Conservation (phyloP, 2,329 filamentous ascomycete genomes). For the Ceratocystis huliohia region DNA sequence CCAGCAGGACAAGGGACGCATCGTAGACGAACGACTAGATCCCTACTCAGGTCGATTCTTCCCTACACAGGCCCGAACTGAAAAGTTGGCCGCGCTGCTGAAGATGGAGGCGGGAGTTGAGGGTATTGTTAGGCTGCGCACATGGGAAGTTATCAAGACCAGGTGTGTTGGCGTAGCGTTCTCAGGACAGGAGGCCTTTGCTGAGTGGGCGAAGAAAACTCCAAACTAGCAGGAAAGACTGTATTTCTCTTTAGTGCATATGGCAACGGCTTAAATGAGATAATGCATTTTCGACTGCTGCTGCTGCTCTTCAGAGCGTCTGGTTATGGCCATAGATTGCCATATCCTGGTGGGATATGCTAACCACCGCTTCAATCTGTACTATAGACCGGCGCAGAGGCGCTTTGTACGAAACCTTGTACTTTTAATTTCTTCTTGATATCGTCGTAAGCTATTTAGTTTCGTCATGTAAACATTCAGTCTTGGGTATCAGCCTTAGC, state of each 20-base stretch:
- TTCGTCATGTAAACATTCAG: background rate
- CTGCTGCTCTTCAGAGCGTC: background rate
- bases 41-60: slow-evolving; percentile 82
- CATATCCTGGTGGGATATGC: background rate
- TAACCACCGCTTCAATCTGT: background rate
- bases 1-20: slow-evolving; percentile 53
- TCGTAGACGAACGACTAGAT: slow-evolving; percentile 80
- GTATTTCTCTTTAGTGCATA: background rate
- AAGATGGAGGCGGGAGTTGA: slow-evolving; percentile 67
- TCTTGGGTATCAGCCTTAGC: background rate
- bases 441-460: background rate
- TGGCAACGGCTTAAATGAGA: background rate
- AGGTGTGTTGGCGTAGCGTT: slow-evolving; percentile 46
- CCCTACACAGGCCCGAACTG: slow-evolving; percentile 63
- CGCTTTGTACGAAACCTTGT: background rate
- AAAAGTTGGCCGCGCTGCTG: slow-evolving; percentile 60
- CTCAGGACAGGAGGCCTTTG: slow-evolving; percentile 40
- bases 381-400: background rate
- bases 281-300: too few species aligned
- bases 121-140: slow-evolving; percentile 64
- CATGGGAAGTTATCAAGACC: slow-evolving; percentile 66
- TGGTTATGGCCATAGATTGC: background rate
- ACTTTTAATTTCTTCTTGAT: background rate
- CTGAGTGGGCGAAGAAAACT: slow-evolving; percentile 43
- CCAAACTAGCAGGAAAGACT: slow-evolving; percentile 19